Evolutionary conservation across 208 protist species (phyloP).

Genomic region (Leishmania martiniquensis): DNA sequence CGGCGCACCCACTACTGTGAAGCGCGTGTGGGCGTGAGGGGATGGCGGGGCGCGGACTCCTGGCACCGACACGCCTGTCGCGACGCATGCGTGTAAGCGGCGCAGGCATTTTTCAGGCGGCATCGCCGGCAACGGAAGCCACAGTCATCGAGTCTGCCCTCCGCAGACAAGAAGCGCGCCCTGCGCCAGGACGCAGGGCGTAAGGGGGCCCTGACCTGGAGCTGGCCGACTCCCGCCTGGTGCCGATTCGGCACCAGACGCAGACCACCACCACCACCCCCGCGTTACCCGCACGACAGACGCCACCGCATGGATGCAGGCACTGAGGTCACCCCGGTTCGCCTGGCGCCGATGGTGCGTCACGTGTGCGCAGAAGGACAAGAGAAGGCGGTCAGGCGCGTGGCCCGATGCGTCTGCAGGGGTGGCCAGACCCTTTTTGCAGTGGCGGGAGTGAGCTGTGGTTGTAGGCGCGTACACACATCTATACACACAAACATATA

Average conservation of each 20-base stretch:
- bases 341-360: background rate
- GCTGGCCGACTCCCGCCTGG: background rate
- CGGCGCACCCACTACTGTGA: background rate
- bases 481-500: too few species aligned
- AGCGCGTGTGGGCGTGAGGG: background rate
- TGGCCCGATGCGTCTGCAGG: background rate
- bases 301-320: background rate
- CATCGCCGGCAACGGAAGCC: background rate
- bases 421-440: background rate
- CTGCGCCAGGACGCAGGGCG: background rate
- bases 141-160: background rate
- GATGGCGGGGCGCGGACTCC: background rate
- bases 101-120: background rate
- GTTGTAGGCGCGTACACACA: background rate
- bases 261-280: background rate
- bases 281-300: background rate
- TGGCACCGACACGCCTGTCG: background rate
- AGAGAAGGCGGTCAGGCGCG: background rate
- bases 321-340: background rate
- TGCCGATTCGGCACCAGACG: background rate
- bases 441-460: background rate
- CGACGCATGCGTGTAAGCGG: background rate
- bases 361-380: background rate
- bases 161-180: background rate
- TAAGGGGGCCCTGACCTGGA: background rate